Percentiles rank a stretch among this genome's conserved stretches.
These are phyloP conservation scores for Raddia guianensis DNA, from an alignment of 176 grass and related monocot genomes.

Conservation along the genomic window DNA sequence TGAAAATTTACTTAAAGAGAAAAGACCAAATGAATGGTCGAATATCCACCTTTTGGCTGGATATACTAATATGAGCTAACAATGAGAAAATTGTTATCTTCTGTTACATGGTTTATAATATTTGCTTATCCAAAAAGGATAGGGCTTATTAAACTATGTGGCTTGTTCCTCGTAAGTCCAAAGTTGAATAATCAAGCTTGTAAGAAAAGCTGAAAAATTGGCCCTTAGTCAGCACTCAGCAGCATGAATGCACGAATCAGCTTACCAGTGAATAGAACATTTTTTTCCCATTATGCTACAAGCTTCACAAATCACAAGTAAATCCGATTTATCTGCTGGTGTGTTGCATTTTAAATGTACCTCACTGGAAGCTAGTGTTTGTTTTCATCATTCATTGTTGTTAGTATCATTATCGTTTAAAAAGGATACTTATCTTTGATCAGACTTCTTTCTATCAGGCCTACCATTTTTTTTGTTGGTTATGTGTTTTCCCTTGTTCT, in stretches of 20 bases:
- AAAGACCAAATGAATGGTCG: not conserved
- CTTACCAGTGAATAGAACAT: not conserved
- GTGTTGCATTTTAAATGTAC: constrained; percentile 1
- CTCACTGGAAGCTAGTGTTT: not conserved
- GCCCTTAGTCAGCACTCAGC: not conserved
- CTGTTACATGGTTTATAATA: constrained; percentile 1
- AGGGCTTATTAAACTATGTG: constrained; percentile 7
- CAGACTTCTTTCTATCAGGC: constrained; percentile 14
- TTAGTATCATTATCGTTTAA: constrained; percentile 3
- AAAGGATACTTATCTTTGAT: not conserved
- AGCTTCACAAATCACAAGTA: not conserved
- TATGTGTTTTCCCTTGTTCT: not conserved
- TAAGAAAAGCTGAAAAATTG: not conserved
- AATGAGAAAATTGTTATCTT: not conserved
- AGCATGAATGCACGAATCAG: not conserved
- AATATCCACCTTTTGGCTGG: not conserved
- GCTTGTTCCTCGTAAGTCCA: constrained; percentile 9
- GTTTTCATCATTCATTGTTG: constrained; percentile 29
- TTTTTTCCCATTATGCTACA: constrained; percentile 21
- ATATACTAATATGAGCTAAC: not conserved
- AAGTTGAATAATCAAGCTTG: not conserved
- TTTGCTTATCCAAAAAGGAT: not conserved
- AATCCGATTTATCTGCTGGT: not conserved
- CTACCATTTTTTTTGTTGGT: constrained; percentile 21
- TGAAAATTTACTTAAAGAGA: not conserved